Evolutionary conservation across 345 rosid genomes (phyloP).

Genomic region (Salix purpurea): DNA sequence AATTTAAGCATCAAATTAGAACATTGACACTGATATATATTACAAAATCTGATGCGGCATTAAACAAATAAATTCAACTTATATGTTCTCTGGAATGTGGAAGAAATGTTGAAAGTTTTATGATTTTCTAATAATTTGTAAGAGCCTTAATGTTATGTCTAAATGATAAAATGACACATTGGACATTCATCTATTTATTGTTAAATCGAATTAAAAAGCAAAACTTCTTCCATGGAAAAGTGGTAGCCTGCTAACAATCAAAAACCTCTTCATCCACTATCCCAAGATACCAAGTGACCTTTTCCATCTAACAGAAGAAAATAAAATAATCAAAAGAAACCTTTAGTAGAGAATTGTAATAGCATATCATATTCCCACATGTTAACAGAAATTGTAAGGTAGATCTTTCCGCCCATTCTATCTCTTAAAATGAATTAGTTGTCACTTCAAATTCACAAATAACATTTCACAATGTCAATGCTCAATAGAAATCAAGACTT

Average conservation of each 20-base stretch:
- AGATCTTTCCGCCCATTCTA: slow-evolving; percentile 1
- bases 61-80: neutral
- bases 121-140: neutral
- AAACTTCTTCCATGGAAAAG: neutral
- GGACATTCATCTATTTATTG: neutral
- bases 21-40: neutral
- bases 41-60: neutral
- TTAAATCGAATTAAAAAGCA: neutral
- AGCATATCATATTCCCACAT: neutral
- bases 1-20: neutral
- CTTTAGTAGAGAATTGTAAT: neutral
- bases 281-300: neutral
- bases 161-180: too few relatives aligned
- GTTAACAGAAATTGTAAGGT: neutral
- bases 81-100: neutral
- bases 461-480: neutral
- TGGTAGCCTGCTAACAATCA: neutral
- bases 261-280: neutral
- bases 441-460: neutral
- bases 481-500: slow-evolving; percentile 4
- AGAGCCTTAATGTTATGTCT: too few relatives aligned
- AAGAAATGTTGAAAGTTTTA: neutral
- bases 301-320: neutral
- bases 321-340: neutral
- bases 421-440: neutral